Evolutionary conservation across 371 early-diverging fungal genomes (phyloP), one percentile per base, ranked within the genome.

Genomic region (Circinella minor): DNA sequence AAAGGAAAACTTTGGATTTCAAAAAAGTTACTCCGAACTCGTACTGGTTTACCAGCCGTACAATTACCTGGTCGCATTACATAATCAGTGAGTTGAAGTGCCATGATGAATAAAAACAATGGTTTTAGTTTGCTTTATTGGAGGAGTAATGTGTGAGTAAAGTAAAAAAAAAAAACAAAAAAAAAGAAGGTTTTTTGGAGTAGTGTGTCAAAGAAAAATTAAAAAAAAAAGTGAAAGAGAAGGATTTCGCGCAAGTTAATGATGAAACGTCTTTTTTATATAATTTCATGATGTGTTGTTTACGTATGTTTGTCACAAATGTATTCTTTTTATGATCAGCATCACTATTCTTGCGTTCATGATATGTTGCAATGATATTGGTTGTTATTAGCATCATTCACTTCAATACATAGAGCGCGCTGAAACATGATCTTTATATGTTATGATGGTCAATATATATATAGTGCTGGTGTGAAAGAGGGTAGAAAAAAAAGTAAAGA

Each of bases 21-120:
- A 36, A 74, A 74, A 63, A 76, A 76, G 62, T 76, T 76, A 55
- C 70, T 67, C 4, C 76, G 69, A 14, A 76, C 70, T 18, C 71
- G 67, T 15, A 72, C 60, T 3, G 64, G 57, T 27, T 62, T 60
- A 18, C 76, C 76, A 55, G 36, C 51, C 3, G 46, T 38, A 34
- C 76, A 73, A 13, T 47, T 36, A 37, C 65, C 66, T 3, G 73
- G 73, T 13, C 76, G 73, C 14, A 54, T 9, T 0, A 76, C 76
- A 36, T 68, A 70, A 20, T 72, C 71, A 15, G 76, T 76, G 7
- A 76, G 62, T 51, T 70, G 38, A 43, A 69, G 63, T 17, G 63
- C 36, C 69, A 69, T 69, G 77, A 18, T 69, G 27, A 27, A 27
- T 27, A 27, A 27, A 27, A 27, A 1, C 1, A 27, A 27, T 27